Base-by-base conservation (phyloP, 2,329 filamentous ascomycete species). In the Pseudogymnoascus sp. region DNA sequence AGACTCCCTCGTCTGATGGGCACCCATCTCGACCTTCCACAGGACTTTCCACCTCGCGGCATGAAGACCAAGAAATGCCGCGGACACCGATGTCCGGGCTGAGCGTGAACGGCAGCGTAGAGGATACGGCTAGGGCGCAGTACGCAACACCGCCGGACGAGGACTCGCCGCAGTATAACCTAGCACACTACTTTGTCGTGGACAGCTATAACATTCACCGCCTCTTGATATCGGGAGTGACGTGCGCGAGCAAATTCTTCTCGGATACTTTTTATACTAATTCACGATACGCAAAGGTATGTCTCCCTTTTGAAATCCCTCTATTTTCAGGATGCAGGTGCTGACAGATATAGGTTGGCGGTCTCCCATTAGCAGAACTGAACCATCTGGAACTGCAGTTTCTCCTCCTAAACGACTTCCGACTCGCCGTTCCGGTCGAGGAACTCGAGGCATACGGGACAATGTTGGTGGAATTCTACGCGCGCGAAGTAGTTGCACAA, bases 151-250 rank as follows among this genome's bases (percentile, higher is more conserved):
- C 64, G 12, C 55, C 64, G 17, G 68, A 71, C 33, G 61, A 66
- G 6, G 67, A 63, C 29, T 44, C 63, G 9, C 61, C 65, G 12
- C 59, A 64, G 3, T 70, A 70, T 35, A 70, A 71, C 7, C 76
- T 87, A 44, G 84, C 84, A 2, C 86, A 89, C 70, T 89, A 87
- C 71, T 97, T 99, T 72, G 93, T 97, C 41, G 94, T 97, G 9
- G 94, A 99, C 77, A 97, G 94, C 77, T 99, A 94, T 79, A 99
- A 99, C 76, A 97, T 99, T 66, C 94, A 99, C 73, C 87, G 94
- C 62, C 80, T 99, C 62, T 92, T 97, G 61, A 99, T 99, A 73
- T 91, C 94, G 2, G 94, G 93, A 36, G 94, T 99, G 48, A 99
- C 94, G 2, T 97, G 94, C 75, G 92, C 94, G 4, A 97, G 93